A percentile compares a stretch with the other conserved stretches of the same genome.
phyloP scores from a whole-genome alignment of 2,329 filamentous ascomycete genomes.

The Pyrenochaeta sp. region DNA sequence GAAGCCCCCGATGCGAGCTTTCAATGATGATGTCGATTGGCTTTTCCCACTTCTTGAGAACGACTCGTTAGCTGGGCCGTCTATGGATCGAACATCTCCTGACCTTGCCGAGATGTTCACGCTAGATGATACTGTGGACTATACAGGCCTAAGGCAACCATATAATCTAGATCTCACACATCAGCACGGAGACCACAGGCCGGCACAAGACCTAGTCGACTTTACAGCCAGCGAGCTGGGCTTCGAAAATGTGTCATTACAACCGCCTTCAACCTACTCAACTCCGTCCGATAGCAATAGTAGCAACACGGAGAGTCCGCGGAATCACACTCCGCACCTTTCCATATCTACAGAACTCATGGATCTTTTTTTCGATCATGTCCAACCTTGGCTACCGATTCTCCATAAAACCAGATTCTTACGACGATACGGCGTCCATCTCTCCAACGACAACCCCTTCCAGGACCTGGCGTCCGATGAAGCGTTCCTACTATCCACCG shows the following conservation, averaged over 20 bases:
- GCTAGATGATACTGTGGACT: constrained; percentile 1
- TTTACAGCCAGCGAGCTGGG: not conserved
- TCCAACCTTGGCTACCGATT: constrained; percentile 2
- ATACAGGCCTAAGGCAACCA: not conserved
- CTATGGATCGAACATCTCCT: constrained; percentile 1
- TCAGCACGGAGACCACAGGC: not conserved
- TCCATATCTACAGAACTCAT: constrained; percentile 1
- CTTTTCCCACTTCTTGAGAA: constrained; percentile 1
- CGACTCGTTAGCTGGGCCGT: not conserved
- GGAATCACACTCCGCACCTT: not conserved
- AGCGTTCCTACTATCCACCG: not conserved
- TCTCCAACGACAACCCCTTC: not conserved
- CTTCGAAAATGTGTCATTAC: not conserved
- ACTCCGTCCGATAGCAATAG: not conserved
- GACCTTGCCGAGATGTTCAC: not conserved
- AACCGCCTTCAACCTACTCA: constrained; percentile 1
- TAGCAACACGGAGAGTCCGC: not conserved
- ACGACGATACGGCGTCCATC: not conserved
- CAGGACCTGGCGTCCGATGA: not conserved
- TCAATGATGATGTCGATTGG: not conserved
- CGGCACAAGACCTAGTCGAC: not conserved
- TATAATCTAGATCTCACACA: not conserved
- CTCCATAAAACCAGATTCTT: constrained; percentile 1
- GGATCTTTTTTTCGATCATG: constrained; percentile 1
- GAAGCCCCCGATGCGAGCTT: not conserved